These are phyloP conservation scores for Raffaelea albimanens DNA, from an alignment of 2,329 filamentous ascomycete genomes.

Conservation along the genomic window DNA sequence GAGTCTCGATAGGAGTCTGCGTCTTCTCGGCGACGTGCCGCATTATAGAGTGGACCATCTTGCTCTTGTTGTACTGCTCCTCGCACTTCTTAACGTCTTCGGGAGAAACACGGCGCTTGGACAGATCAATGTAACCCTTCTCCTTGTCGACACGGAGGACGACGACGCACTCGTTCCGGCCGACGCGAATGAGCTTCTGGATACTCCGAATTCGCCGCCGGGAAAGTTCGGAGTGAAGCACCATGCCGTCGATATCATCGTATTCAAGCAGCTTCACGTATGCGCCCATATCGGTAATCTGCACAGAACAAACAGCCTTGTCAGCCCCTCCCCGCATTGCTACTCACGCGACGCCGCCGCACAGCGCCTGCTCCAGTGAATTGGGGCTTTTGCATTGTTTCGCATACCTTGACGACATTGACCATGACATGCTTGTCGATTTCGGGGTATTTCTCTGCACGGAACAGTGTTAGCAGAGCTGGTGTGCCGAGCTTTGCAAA, in stretches of 20 bases:
- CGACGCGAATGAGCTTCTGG: conserved; percentile 96
- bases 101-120: conserved; percentile 92
- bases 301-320: too few relatives aligned
- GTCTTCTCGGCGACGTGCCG: conserved; percentile 98
- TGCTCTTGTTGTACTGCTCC: conserved; percentile 99
- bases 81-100: conserved; percentile 98
- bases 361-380: neutral
- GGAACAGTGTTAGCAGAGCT: conserved; percentile 15
- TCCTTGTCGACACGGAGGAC: conserved; percentile 99
- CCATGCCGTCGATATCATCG: conserved; percentile 99
- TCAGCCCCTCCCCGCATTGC: conserved; percentile 12
- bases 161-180: conserved; percentile 96
- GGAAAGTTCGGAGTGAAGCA: conserved; percentile 92
- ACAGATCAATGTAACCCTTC: conserved; percentile 97
- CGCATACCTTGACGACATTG: conserved; percentile 70
- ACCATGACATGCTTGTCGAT: conserved; percentile 99
- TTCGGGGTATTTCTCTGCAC: conserved; percentile 65
- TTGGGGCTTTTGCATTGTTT: neutral
- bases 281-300: conserved; percentile 99
- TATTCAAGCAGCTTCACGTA: conserved; percentile 99
- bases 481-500: too few relatives aligned
- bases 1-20: conserved; percentile 80
- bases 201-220: conserved; percentile 97
- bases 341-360: neutral
- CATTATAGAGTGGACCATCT: conserved; percentile 99